phyloP scores from a whole-genome alignment of 805 yeast species.

The Candida fluviatilis region DNA sequence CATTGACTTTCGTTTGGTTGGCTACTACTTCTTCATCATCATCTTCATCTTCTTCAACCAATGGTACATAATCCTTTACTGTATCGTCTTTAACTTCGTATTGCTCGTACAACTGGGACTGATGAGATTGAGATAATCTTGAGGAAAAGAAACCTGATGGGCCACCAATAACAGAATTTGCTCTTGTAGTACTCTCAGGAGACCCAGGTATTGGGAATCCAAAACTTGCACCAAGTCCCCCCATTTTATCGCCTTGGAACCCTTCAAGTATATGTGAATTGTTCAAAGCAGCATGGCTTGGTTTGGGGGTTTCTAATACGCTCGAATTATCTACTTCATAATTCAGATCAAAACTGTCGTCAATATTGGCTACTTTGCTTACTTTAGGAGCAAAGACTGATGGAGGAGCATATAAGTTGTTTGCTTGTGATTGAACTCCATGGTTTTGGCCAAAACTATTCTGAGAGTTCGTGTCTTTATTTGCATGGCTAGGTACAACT shows the following conservation, averaged over 20 bases:
- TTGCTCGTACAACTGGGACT: constrained; percentile 40
- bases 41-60: constrained; percentile 43
- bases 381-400: not conserved
- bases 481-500: too few relatives aligned
- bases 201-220: constrained; percentile 44
- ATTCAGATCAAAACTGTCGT: constrained; percentile 27
- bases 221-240: constrained; percentile 13
- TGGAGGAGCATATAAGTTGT: not conserved
- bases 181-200: constrained; percentile 42
- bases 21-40: constrained; percentile 46
- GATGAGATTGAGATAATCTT: constrained; percentile 41
- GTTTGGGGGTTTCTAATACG: constrained; percentile 6
- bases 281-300: constrained; percentile 3
- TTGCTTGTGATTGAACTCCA: not conserved
- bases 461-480: too few relatives aligned
- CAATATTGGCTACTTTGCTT: constrained; percentile 17
- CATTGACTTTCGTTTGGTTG: constrained; percentile 18
- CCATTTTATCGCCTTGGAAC: not conserved
- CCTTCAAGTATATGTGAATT: constrained; percentile 4
- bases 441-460: too few relatives aligned
- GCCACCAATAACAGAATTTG: constrained; percentile 38
- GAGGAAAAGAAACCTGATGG: constrained; percentile 32
- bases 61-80: constrained; percentile 38
- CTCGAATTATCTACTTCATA: constrained; percentile 10
- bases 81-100: constrained; percentile 44